Evolutionary conservation across 352 stramenopile species (phyloP).

Genomic region (Phytophthora kernoviae): DNA sequence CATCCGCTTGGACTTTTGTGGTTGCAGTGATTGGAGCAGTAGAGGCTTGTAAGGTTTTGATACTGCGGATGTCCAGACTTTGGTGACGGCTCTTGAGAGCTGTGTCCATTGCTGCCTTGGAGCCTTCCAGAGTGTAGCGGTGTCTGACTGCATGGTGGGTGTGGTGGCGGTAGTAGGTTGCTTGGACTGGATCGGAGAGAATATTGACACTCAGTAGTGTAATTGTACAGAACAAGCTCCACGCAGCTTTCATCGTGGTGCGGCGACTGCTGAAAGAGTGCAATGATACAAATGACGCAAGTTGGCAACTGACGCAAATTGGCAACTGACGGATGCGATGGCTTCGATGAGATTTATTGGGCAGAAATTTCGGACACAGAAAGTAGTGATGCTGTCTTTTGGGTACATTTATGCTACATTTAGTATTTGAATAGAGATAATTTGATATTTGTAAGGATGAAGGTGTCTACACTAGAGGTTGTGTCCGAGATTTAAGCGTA

Average conservation of each 20-base stretch:
- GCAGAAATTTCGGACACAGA: neutral
- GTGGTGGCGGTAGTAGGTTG: constrained; percentile 12
- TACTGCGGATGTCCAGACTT: constrained; percentile 37
- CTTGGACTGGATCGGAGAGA: constrained; percentile 2
- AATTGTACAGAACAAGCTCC: constrained; percentile 5
- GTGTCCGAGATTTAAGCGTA: no score
- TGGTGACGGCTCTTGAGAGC: constrained; percentile 21
- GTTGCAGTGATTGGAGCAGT: constrained; percentile 13
- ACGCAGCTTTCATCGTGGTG: constrained; percentile 20
- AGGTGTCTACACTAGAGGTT: no score
- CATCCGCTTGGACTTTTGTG: constrained; percentile 29
- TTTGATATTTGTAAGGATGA: no score
- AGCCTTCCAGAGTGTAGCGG: constrained; percentile 40
- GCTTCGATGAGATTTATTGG: neutral
- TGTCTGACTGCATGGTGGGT: constrained; percentile 24
- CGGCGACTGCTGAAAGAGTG: neutral
- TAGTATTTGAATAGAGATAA: neutral
- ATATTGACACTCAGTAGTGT: constrained; percentile 8
- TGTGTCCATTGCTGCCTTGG: constrained; percentile 33
- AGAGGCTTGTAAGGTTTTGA: constrained; percentile 22
- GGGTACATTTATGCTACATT: neutral
- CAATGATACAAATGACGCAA: neutral
- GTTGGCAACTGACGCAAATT: neutral
- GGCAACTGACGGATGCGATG: neutral
- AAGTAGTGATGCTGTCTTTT: neutral